Evolutionary conservation across 2,329 filamentous ascomycete genomes (phyloP).

Genomic region (Aspergillus sp.): DNA sequence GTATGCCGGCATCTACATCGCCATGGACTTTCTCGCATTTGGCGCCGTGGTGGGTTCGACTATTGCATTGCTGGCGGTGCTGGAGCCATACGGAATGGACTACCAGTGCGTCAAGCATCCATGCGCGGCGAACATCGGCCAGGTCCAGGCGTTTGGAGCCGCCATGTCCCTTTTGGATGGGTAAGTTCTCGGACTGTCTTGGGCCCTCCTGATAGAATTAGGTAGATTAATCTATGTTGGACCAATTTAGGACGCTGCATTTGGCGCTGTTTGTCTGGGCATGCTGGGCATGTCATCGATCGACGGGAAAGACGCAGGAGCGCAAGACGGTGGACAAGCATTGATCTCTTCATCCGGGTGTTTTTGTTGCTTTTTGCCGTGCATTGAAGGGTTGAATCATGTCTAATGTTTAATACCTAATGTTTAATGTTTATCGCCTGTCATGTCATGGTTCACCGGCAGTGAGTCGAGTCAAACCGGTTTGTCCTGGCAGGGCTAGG

Average conservation of each 20-base stretch:
- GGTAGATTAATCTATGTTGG: not conserved
- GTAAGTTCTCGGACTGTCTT: not conserved
- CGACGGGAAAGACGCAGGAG: not conserved
- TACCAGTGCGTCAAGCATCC: not conserved
- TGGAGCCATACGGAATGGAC: not conserved
- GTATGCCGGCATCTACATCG: not conserved
- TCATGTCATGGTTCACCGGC: not conserved
- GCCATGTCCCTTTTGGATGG: not conserved
- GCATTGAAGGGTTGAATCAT: not conserved
- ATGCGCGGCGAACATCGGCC: not conserved
- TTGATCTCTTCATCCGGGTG: not conserved
- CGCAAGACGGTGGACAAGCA: not conserved
- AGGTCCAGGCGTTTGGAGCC: not conserved
- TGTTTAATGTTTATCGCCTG: not conserved
- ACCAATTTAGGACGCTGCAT: not conserved
- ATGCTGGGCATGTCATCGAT: not conserved
- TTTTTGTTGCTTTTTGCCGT: not conserved
- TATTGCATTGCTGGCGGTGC: not conserved
- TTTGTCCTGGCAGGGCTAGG: not conserved
- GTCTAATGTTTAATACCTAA: not conserved
- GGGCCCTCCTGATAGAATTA: not conserved
- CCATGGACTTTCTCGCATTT: slow-evolving; percentile 1
- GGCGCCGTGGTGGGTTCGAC: not conserved
- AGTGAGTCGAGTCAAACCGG: not conserved
- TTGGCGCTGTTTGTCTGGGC: slow-evolving; percentile 2